A percentile compares a stretch with the other conserved stretches of the same genome.
phyloP scores from a whole-genome alignment of 805 yeast genomes.

The Ogataea corticis region DNA sequence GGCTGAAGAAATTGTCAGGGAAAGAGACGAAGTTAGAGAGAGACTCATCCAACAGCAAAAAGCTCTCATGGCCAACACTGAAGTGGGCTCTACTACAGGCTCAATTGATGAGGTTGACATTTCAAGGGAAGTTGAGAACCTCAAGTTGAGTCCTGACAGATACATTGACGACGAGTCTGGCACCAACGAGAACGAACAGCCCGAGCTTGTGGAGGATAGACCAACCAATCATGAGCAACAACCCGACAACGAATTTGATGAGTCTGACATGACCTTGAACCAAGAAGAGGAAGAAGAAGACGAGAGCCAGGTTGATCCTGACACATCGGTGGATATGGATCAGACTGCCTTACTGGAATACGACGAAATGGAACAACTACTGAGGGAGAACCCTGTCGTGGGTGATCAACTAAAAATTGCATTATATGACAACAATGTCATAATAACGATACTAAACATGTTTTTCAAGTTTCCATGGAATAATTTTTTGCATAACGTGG shows the following conservation, averaged over 20 bases:
- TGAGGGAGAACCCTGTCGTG: constrained; percentile 57
- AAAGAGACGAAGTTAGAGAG: constrained; percentile 67
- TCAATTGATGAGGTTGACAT: constrained; percentile 36
- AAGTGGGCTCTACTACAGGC: constrained; percentile 26
- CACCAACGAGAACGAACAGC: constrained; percentile 3
- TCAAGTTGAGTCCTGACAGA: constrained; percentile 26
- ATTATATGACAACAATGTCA: constrained; percentile 69
- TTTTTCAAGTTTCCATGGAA: constrained; percentile 94
- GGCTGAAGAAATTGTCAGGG: constrained; percentile 66
- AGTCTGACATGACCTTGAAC: constrained; percentile 23
- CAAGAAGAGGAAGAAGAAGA: constrained; percentile 25
- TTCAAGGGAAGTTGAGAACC: constrained; percentile 34
- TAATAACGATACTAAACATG: constrained; percentile 60
- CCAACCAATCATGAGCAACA: constrained; percentile 10
- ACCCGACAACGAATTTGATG: constrained; percentile 29
- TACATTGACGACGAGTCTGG: constrained; percentile 4
- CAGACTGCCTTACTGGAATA: constrained; percentile 21
- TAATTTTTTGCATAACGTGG: constrained; percentile 94
- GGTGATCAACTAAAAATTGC: constrained; percentile 89
- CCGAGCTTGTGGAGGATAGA: constrained; percentile 5
- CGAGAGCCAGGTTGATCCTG: constrained; percentile 36
- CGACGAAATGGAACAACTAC: constrained; percentile 29
- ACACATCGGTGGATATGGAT: constrained; percentile 19
- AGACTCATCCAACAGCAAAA: constrained; percentile 42
- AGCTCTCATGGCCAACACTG: constrained; percentile 26